Base-by-base conservation (phyloP, 2,329 filamentous ascomycete species). In the Penicillium sclerotiorum region DNA sequence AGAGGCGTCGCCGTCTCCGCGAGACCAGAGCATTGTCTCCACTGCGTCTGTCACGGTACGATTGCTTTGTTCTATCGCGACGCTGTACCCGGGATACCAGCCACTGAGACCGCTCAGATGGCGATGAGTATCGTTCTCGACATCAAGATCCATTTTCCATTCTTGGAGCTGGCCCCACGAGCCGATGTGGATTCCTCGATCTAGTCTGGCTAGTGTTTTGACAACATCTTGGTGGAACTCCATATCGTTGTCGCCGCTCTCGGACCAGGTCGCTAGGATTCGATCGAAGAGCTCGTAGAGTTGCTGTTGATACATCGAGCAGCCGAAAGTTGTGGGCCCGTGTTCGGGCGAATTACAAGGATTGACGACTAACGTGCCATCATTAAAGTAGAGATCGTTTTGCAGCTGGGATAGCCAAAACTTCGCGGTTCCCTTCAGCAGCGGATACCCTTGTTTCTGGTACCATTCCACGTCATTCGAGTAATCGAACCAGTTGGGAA, bases 281-380 rank as follows among this genome's bases (percentile, higher is more conserved):
- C 67, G 65, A 15, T 73, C 71, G 40, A 78, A 71, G 1, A 76
- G 61, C 47, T 77, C 70, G 49, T 72, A 69, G 28, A 62, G 55
- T 2, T 58, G 52, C 37, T 64, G 62, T 33, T 64, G 62, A 43
- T 58, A 58, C 46, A 62, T 56, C 1, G 61, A 53, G 51, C 62
- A 64, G 25, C 61, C 62, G 47, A 63, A 63, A 1, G 62, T 64
- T 18, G 75, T 77, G 1, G 75, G 74, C 0, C 81, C 80, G 32
- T 80, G 79, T 61, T 84, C 81, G 1, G 81, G 78, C n/a, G 77
- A 80, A 47, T 79, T 82, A 63, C 81, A 84, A 0, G 80, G 81
- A 55, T 81, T 82, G 1, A 79, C 80, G 0, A 84, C 80, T 2
- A 82, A 70, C 0, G 74, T 77, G 8, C 73, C 73, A 47, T 84